Evolutionary conservation across 1,284 basidiomycete species (phyloP), one percentile per base, ranked within the genome.

Genomic region (Puccinia polysora): DNA sequence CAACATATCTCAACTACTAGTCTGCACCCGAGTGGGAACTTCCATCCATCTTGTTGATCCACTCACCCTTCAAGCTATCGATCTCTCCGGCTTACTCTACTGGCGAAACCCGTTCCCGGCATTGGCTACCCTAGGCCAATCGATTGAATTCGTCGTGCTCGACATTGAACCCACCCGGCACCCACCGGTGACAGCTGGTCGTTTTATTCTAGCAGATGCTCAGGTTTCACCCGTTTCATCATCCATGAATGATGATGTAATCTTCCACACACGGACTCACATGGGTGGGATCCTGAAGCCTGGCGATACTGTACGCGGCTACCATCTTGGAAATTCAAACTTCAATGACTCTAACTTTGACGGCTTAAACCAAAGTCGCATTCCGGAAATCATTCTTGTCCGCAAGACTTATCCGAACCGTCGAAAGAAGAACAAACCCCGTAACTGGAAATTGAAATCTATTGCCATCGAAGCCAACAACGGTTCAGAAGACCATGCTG

Each of bases 371-470:
- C 34, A 74, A 18, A 84, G 84, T 58, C 86, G 88, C 58, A 84
- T 95, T 74, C 96, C 95, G 0, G 92, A 97, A 78, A 87, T 97
- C 75, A 86, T 98, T 36, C 86, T 98, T 18, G 89, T 97, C 75
- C 90, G 91, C 83, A 98, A 98, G 85, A 86, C 90, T 72, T 98
- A 97, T 81, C 96, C 94, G 59, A 90, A 95, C 81, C 83, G 92
- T 59, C 82, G 94, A 76, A 97, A 96, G 85, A 96, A 96, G 84
- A 87, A 84, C 79, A 88, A 87, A 81, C 81, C 89, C 15, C 84
- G 95, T 65, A 86, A 83, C 76, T 98, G 95, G 95, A 88, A 88
- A 81, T 84, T 98, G 76, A 86, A 89, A 77, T 91, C 89, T 76
- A 97, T 98, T 72, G 94, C 91, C 74, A 97, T 95, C 81, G 93